Conservation (phyloP, 2,329 filamentous ascomycete species). For the Venturia carpophila region DNA sequence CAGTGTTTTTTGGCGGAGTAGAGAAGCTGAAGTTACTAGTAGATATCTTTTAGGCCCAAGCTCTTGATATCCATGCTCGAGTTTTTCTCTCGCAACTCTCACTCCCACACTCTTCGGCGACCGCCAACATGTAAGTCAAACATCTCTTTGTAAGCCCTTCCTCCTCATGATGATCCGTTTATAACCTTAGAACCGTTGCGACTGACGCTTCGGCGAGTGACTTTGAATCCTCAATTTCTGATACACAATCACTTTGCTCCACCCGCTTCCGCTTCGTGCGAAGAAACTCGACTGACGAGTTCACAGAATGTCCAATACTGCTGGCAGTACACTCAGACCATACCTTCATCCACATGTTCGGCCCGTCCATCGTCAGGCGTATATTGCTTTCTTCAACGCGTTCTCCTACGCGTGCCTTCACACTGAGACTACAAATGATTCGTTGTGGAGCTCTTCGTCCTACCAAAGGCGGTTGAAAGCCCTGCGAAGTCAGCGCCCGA, state of each 20-base stretch:
- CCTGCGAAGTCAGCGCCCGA: not conserved
- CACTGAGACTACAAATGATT: not conserved
- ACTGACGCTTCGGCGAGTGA: conserved; percentile 20
- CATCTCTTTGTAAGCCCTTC: not conserved
- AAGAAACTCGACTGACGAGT: not conserved
- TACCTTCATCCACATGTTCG: conserved; percentile 10
- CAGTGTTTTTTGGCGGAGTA: conserved; percentile 4
- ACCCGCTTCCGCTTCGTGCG: not conserved
- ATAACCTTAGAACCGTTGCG: conserved; percentile 21
- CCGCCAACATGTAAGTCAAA: conserved; percentile 11
- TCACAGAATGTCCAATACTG: conserved; percentile 11
- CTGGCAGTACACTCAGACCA: conserved; percentile 9
- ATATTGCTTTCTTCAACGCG: conserved; percentile 12
- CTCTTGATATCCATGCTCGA: not conserved
- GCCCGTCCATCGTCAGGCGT: conserved; percentile 11
- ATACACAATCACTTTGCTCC: not conserved
- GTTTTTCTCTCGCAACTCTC: not conserved
- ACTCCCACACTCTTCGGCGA: not conserved
- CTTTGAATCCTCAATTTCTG: conserved; percentile 16
- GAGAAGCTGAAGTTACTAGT: too few species aligned
- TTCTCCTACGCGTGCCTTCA: not conserved
- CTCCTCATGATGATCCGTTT: conserved; percentile 16
- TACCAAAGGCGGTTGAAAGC: conserved; percentile 12
- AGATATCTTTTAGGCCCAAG: not conserved
- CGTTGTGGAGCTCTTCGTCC: conserved; percentile 15